A percentile compares a stretch with the other conserved stretches of the same genome.
These are phyloP conservation scores for Penicillium brevicompactum DNA, from an alignment of 2,329 filamentous ascomycete species.

Conservation along the genomic window DNA sequence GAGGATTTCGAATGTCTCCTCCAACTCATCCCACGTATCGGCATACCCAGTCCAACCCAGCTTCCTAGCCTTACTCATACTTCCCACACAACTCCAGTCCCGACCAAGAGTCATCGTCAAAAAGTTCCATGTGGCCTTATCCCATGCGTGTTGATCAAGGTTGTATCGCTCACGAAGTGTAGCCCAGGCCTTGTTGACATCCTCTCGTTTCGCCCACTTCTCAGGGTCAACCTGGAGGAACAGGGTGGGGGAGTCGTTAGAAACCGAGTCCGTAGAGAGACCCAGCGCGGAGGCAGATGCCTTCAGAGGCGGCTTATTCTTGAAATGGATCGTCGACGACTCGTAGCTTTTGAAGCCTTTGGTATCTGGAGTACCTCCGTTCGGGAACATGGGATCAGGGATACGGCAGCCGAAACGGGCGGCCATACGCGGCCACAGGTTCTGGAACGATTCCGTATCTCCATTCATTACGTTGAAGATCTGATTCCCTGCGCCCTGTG, in stretches of 20 bases:
- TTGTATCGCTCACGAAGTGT: conserved; percentile 36
- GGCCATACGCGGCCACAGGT: conserved; percentile 46
- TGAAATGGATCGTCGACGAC: conserved; percentile 16
- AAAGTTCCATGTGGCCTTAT: conserved; percentile 50
- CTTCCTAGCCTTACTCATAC: conserved; percentile 51
- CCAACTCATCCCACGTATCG: conserved; percentile 42
- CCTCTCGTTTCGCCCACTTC: conserved; percentile 44
- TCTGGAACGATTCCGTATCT: conserved; percentile 41
- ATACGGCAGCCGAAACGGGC: conserved; percentile 36
- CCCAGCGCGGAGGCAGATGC: conserved; percentile 26
- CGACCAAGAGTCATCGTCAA: conserved; percentile 48
- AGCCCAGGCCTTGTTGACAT: conserved; percentile 45
- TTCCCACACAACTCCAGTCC: conserved; percentile 28
- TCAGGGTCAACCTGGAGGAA: conserved; percentile 39
- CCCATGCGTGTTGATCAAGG: conserved; percentile 42
- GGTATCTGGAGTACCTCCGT: conserved; percentile 11
- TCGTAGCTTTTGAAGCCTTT: conserved; percentile 7
- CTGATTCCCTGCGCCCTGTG: conserved; percentile 36
- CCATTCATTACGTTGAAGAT: conserved; percentile 48
- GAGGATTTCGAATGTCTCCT: conserved; percentile 37
- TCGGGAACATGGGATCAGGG: conserved; percentile 29
- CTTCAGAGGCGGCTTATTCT: conserved; percentile 24
- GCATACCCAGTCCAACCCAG: conserved; percentile 47
- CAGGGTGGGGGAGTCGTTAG: conserved; percentile 6
- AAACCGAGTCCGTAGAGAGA: conserved; percentile 8